Percentiles rank a stretch among this genome's conserved stretches.
Conservation (phyloP, 2,329 filamentous ascomycete species). For the Raffaelea arxii region DNA sequence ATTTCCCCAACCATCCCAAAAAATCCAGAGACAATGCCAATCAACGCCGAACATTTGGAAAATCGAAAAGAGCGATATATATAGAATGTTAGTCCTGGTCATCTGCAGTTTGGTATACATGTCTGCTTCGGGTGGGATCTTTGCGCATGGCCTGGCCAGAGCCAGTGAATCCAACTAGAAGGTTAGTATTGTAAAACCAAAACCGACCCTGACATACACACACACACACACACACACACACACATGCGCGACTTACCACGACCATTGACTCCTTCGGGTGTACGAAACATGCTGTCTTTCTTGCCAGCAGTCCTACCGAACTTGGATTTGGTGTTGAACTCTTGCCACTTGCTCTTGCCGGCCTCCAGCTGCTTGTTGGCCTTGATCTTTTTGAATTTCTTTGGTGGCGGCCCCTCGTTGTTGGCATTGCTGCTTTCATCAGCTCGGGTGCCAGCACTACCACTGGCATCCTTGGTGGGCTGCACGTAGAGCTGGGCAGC, state of each 20-base stretch:
- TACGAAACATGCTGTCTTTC: slow-evolving; percentile 97
- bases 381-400: slow-evolving; percentile 83
- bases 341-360: slow-evolving; percentile 89
- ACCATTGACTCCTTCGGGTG: slow-evolving; percentile 74
- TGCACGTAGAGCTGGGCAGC: slow-evolving; percentile 46
- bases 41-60: too few species aligned
- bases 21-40: too few species aligned
- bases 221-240: slow-evolving; percentile 1
- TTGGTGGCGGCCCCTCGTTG: slow-evolving; percentile 61
- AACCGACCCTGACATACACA: background rate
- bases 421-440: slow-evolving; percentile 49
- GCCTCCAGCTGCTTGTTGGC: slow-evolving; percentile 85
- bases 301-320: slow-evolving; percentile 53
- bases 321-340: slow-evolving; percentile 75
- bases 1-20: too few species aligned
- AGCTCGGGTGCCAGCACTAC: background rate
- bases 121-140: slow-evolving; percentile 70
- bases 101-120: slow-evolving; percentile 72
- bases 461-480: slow-evolving; percentile 21
- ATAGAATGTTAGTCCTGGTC: slow-evolving; percentile 52
- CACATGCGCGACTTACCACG: slow-evolving; percentile 52
- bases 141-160: slow-evolving; percentile 95
- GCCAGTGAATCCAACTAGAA: slow-evolving; percentile 83
- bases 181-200: slow-evolving; percentile 17
- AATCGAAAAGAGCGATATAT: too few species aligned